Evolutionary conservation across 2,329 filamentous ascomycete genomes (phyloP), one percentile per base, ranked within the genome.

Genomic region (Colletotrichum sp.): DNA sequence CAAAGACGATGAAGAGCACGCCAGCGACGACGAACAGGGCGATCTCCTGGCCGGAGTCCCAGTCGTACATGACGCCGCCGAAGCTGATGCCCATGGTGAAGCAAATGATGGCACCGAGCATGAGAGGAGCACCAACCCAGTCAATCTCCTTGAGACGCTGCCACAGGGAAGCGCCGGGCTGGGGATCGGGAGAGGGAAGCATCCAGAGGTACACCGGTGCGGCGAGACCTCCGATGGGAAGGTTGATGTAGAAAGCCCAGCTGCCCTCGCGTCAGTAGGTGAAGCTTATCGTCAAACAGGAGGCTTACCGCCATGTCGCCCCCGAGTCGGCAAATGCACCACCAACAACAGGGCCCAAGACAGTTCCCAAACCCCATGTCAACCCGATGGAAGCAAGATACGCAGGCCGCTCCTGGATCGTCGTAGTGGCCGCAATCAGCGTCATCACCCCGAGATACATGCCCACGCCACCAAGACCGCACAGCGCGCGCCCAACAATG

Each of bases 201-300:
- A 82, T 72, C 52, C 82, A 81, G 57, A 85, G 24, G 52, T 80
- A 83, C 7, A 81, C 79, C 1, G 83, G 82, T 3, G 79, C 76
- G 8, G 79, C 76, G 77, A 83, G 64, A 8, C 80, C 87, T 16
- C 82, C 89, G n/a, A 87, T 87, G 64, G 88, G 82, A 8, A 91
- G 82, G 75, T 91, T 91, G 80, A 91, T 89, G 76, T 92, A 92
- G 67, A 87, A 87, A 1, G 82, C 81, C 83, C 84, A 87, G 4
- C 74, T 76, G 44, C 12, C 6, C 3, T 18, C 0, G 10, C 1
- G 55, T 76, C 2, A 76, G 70, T 26, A 13, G 18, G 1, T 30
- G 18, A 13, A 32, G 10, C n/a, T 32, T 1, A 49, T 16, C 8
- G 12, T 15, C 4, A 34, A 3, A 1, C 39, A 21, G n/a, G 44